Conservation (phyloP, 2,329 filamentous ascomycete genomes). For the Trichoderma oligosporum region DNA sequence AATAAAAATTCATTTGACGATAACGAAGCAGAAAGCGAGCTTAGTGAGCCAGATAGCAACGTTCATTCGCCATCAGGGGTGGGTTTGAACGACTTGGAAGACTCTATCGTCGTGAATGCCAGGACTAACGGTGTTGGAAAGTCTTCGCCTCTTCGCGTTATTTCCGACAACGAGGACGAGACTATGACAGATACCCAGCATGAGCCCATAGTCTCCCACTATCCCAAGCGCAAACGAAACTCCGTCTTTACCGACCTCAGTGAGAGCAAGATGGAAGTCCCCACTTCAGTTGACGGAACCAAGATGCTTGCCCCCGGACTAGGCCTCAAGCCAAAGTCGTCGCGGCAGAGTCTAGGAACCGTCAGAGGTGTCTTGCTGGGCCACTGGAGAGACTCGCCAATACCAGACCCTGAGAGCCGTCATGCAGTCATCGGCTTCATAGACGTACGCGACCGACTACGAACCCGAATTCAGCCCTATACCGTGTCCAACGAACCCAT, state of each 20-base stretch:
- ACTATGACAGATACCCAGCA: conserved; percentile 42
- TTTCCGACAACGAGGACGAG: conserved; percentile 40
- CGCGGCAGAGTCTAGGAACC: conserved; percentile 30
- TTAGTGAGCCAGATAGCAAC: conserved; percentile 41
- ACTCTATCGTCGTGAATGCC: conserved; percentile 52
- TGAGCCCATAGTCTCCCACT: conserved; percentile 38
- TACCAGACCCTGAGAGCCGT: conserved; percentile 47
- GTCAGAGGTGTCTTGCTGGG: conserved; percentile 52
- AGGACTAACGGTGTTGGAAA: conserved; percentile 39
- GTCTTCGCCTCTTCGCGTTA: conserved; percentile 33
- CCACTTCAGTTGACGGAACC: conserved; percentile 32
- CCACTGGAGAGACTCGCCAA: conserved; percentile 57
- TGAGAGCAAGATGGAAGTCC: conserved; percentile 45
- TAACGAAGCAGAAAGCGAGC: conserved; percentile 42
- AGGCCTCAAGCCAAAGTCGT: conserved; percentile 28
- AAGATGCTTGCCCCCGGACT: conserved; percentile 26
- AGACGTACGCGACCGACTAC: conserved; percentile 56
- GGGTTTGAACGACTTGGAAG: conserved; percentile 41
- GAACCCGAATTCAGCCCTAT: conserved; percentile 53
- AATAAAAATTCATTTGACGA: conserved; percentile 34
- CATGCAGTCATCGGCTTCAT: conserved; percentile 62
- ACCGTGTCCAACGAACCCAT: conserved; percentile 48
- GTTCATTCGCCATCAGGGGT: conserved; percentile 38
- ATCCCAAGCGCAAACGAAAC: conserved; percentile 54
- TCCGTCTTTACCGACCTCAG: conserved; percentile 48